A percentile compares a stretch with the other conserved stretches of the same genome.
phyloP scores from a whole-genome alignment of 768 basidiomycete genomes.

The Boletus pseudo-olivaceus region DNA sequence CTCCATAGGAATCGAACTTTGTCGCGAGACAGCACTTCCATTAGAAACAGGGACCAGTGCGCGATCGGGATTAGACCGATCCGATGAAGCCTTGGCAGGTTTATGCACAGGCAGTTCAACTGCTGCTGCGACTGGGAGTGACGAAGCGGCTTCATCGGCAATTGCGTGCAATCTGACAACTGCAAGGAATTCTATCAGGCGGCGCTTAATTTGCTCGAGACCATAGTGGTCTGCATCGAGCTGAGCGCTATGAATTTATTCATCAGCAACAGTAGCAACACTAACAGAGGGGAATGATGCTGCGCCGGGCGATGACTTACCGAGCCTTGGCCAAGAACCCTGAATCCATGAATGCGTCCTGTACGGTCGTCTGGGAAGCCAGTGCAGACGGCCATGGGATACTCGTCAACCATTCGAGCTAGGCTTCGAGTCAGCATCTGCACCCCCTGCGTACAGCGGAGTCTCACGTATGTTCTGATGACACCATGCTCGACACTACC shows the following conservation, averaged over 20 bases:
- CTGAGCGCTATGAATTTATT: slow-evolving; percentile 39
- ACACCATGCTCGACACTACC: slow-evolving; percentile 92
- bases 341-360: slow-evolving; percentile 44
- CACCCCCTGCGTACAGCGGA: background rate
- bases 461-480: slow-evolving; percentile 72
- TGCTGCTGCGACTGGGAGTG: background rate
- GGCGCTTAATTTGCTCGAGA: slow-evolving; percentile 87
- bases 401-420: slow-evolving; percentile 85
- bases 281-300: background rate
- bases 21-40: slow-evolving; percentile 12
- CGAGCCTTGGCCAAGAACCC: slow-evolving; percentile 70
- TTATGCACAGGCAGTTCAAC: slow-evolving; percentile 17
- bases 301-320: slow-evolving; percentile 10
- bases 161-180: slow-evolving; percentile 62
- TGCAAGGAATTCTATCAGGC: slow-evolving; percentile 88
- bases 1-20: slow-evolving; percentile 4
- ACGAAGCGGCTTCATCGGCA: slow-evolving; percentile 14
- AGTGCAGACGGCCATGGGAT: slow-evolving; percentile 71
- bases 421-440: slow-evolving; percentile 10
- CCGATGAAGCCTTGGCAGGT: slow-evolving; percentile 15
- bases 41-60: slow-evolving; percentile 18
- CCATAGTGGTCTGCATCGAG: slow-evolving; percentile 92
- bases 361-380: slow-evolving; percentile 18
- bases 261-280: background rate
- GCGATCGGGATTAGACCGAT: slow-evolving; percentile 19